Base-by-base conservation (phyloP, 1,284 basidiomycete genomes). In the Cerioporus squamosus region DNA sequence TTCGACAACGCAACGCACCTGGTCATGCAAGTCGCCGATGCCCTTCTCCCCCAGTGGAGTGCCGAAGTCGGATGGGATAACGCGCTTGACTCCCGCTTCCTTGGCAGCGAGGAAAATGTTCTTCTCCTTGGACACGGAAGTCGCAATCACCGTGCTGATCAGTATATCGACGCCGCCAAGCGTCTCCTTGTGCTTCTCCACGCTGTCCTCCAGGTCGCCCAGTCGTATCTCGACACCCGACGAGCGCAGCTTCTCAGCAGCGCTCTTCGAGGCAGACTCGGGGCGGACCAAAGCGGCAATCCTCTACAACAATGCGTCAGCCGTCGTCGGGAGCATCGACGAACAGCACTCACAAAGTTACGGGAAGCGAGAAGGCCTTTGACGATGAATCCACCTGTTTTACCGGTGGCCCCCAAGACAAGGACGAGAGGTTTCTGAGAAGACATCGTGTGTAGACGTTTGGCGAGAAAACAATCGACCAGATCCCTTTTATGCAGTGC, bases 361-460 rank as follows among this genome's bases (percentile, higher is more conserved):
- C 60, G 59, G 23, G 57, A 48, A 5, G 50, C 52, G 18, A 65
- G 26, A 1, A 69, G 62, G 2, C 50, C 66, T 0, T 60, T 44
- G 14, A 63, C 49, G 46, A 68, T 61, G n/a, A 43, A 40, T 8
- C 38, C 10, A 1, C 65, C 68, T 10, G 68, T 68, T 20, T 24
- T 38, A 8, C 68, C 68, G n/a, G 65, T 62, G 3, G 58, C 64
- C 5, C 66, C 66, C 14, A 68, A 42, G 23, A 69, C 55, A 53
- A 68, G 57, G 2, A 69, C 68, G 26, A 64, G 63, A 15, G 62
- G 57, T 40, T 58, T 62, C 22, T 22, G 22, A 23, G 20, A 23
- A 14, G 44, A 20, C 20, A 23, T 45, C 7, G 1, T 9, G 8
- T 10, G 7, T 22, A 5, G 20, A 15, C 6, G 31, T 36, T 17